Base-by-base conservation (phyloP, 2,329 filamentous ascomycete species). In the Ceratocystis ficicola region DNA sequence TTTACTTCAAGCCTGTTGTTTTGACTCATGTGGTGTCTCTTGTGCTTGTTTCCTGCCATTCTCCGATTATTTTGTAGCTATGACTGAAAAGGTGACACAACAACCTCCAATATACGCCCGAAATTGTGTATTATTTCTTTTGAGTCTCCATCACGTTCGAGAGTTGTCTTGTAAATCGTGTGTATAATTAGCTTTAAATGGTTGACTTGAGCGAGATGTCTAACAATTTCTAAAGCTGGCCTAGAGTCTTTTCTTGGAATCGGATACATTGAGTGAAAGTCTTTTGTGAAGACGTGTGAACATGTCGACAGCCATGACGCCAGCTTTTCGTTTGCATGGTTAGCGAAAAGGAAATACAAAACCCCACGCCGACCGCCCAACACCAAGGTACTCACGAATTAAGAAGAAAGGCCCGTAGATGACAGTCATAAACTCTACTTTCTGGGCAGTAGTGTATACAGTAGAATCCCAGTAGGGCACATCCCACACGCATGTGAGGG, bases 241-340 rank as follows among this genome's bases (percentile, higher is more conserved):
- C 55, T 59, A 69, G 28, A 65, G 59, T 32, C 41, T 66, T 62
- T 68, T 66, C 62, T 66, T 69, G 6, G 36, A 36, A 25, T 25
- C 20, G 20, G 52, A 67, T 3, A 73, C 70, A 0, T 66, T 69
- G 5, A 67, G 69, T 44, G 75, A 72, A 15, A 80, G 72, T 7
- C 82, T 78, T 5, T 70, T 73, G 7, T 81, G 70, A 0, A 85
- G 73, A n/a, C 83, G 76, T 44, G 71, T 62, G 62, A 78, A 82
- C 82, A 85, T 84, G 69, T 85, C 82, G 25, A 77, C 69, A 8
- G 77, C 79, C 72, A 84, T 75, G 1, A 82, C 12, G 0, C 75
- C 69, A 15, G 82, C 82, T 84, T 61, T 3, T 15, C 10, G 4
- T 41, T 41, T 10, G 28, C 25, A 44, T 50, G 30, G 6, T 28